Percentiles rank a stretch among this genome's conserved stretches.
Conservation (phyloP, 352 stramenopile genomes). For the Phytophthora quininea region DNA sequence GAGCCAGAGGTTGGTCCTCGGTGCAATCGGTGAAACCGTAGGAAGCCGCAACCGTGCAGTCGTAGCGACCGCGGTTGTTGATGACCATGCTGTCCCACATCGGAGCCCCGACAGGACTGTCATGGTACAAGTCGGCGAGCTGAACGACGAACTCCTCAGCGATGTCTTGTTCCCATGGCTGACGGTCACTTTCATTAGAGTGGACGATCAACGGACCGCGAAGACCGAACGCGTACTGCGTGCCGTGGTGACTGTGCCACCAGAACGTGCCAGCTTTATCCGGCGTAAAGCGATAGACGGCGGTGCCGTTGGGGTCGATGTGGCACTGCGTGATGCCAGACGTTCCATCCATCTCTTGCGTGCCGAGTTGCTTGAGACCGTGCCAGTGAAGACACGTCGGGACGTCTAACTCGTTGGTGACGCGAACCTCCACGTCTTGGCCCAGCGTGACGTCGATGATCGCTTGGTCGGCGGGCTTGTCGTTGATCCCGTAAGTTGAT, state of each 20-base stretch:
- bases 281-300: conserved; percentile 34
- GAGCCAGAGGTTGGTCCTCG: conserved; percentile 19
- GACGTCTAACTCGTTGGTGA: conserved; percentile 32
- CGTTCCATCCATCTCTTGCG: conserved; percentile 42
- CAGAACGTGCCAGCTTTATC: conserved; percentile 45
- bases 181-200: conserved; percentile 12
- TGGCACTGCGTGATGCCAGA: conserved; percentile 46
- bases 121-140: conserved; percentile 44
- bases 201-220: conserved; percentile 42
- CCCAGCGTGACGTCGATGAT: conserved; percentile 35
- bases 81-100: conserved; percentile 48
- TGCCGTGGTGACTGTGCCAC: conserved; percentile 42
- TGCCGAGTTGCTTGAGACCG: conserved; percentile 41
- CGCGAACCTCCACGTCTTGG: conserved; percentile 33
- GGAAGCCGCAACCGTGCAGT: conserved; percentile 30
- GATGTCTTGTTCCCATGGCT: conserved; percentile 26
- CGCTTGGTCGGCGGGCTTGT: conserved; percentile 30
- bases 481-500: conserved; percentile 35
- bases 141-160: conserved; percentile 34
- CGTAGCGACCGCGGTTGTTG: conserved; percentile 47
- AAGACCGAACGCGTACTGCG: conserved; percentile 42
- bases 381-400: conserved; percentile 45
- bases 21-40: conserved; percentile 27
- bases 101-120: not conserved
- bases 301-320: conserved; percentile 27